A percentile compares a stretch with the other conserved stretches of the same genome.
These are phyloP conservation scores for Erysimum cheiri DNA, from an alignment of 441 rosid species.

Conservation along the genomic window DNA sequence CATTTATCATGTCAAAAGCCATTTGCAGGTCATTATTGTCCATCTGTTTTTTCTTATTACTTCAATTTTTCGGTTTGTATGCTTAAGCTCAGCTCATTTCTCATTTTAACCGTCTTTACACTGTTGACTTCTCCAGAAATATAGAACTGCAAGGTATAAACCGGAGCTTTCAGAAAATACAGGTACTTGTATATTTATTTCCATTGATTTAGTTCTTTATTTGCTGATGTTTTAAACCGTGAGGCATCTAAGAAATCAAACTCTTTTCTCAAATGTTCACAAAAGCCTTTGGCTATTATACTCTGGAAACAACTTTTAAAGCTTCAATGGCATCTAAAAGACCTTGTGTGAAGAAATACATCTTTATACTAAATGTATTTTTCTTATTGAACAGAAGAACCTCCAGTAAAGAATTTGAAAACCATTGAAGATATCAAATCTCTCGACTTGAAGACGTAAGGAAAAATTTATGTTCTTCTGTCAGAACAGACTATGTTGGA, in stretches of 20 bases:
- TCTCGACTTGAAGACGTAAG: slow-evolving; percentile 63
- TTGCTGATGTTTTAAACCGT: neutral
- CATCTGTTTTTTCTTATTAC: slow-evolving; percentile 7
- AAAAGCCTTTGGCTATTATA: slow-evolving; percentile 5
- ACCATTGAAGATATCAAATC: slow-evolving; percentile 68
- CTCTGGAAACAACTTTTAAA: neutral
- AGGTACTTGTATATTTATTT: slow-evolving; percentile 18
- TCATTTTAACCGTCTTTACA: slow-evolving; percentile 17
- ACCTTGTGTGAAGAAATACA: neutral
- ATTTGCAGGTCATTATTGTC: slow-evolving; percentile 67
- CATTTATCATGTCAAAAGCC: slow-evolving; percentile 97
- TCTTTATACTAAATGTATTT: slow-evolving; percentile 7
- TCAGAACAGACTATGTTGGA: no score
- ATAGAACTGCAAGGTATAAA: slow-evolving; percentile 86
- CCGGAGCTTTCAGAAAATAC: slow-evolving; percentile 77
- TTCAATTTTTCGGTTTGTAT: slow-evolving; percentile 8
- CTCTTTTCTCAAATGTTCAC: neutral
- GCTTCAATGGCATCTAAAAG: neutral
- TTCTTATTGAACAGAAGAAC: slow-evolving; percentile 47
- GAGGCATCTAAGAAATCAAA: slow-evolving; percentile 7
- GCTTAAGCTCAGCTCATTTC: slow-evolving; percentile 11
- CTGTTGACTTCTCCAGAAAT: slow-evolving; percentile 46
- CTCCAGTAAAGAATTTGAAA: slow-evolving; percentile 60
- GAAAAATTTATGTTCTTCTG: no score
- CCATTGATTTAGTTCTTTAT: neutral